A percentile compares a stretch with the other conserved stretches of the same genome.
phyloP scores from a whole-genome alignment of 2,329 filamentous ascomycete genomes.

The Cladosporium oxysporum region DNA sequence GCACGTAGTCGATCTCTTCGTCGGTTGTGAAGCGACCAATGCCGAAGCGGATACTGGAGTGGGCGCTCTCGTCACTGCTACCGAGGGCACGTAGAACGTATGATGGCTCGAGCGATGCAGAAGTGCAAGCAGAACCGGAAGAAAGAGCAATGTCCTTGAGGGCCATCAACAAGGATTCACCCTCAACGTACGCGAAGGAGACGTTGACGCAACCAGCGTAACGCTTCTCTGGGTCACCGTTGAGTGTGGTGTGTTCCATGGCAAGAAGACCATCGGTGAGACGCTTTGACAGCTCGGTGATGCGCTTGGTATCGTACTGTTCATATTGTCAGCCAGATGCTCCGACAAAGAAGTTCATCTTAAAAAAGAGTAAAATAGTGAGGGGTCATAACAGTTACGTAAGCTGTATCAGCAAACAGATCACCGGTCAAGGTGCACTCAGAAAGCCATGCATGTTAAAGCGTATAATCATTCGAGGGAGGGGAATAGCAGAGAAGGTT shows the following conservation, averaged over 20 bases:
- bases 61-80: conserved; percentile 94
- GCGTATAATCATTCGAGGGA: conserved; percentile 71
- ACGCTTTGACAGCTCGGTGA: conserved; percentile 79
- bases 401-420: conserved; percentile 46
- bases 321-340: conserved; percentile 31
- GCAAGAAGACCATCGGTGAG: conserved; percentile 79
- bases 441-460: conserved; percentile 90
- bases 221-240: conserved; percentile 78
- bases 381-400: conserved; percentile 20
- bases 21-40: conserved; percentile 97
- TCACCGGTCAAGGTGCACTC: conserved; percentile 64
- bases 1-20: conserved; percentile 91
- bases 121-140: conserved; percentile 95
- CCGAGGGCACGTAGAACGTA: conserved; percentile 94
- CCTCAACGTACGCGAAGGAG: conserved; percentile 97
- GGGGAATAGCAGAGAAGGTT: conserved; percentile 26
- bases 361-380: conserved; percentile 15
- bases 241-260: conserved; percentile 89
- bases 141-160: conserved; percentile 97
- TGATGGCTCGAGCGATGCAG: conserved; percentile 91
- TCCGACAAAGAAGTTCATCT: conserved; percentile 1
- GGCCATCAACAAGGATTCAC: conserved; percentile 96
- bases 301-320: conserved; percentile 88
- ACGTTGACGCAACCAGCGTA: conserved; percentile 98
- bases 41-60: conserved; percentile 96